These are phyloP conservation scores for Lentithecium fluviatile DNA, from an alignment of 495 filamentous ascomycete genomes.

Conservation along the genomic window DNA sequence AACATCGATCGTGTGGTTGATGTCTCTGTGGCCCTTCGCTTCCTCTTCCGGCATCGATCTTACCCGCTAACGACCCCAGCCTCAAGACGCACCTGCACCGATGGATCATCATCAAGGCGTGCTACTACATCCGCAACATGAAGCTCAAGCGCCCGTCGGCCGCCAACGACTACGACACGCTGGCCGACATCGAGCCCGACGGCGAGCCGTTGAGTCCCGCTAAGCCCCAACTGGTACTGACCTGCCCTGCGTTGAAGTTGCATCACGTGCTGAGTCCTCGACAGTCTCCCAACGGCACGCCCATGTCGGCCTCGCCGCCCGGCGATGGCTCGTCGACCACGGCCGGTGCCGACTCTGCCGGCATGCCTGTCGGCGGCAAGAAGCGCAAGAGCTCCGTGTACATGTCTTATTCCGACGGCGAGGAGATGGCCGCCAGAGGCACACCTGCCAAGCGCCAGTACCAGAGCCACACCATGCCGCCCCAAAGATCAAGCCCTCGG, in stretches of 20 bases:
- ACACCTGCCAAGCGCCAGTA: conserved; percentile 7
- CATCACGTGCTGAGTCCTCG: conserved; percentile 1
- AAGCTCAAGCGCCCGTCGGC: conserved; percentile 21
- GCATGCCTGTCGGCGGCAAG: not conserved
- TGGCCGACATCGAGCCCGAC: conserved; percentile 12
- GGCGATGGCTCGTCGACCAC: not conserved
- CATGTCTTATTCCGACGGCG: conserved; percentile 7
- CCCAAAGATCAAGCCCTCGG: conserved; percentile 12
- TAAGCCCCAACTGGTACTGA: conserved; percentile 22
- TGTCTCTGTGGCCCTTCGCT: no score
- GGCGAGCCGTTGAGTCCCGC: not conserved
- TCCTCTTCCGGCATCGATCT: not conserved
- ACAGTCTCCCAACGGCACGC: conserved; percentile 20
- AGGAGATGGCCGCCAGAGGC: not conserved
- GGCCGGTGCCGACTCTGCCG: not conserved
- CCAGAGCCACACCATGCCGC: conserved; percentile 2
- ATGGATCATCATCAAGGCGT: conserved; percentile 34
- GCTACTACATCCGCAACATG: conserved; percentile 33
- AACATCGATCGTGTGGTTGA: no score
- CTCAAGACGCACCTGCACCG: conserved; percentile 28
- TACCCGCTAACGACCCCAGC: no score
- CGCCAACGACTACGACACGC: conserved; percentile 2
- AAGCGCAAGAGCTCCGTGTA: conserved; percentile 11
- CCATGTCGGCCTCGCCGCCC: conserved; percentile 3
- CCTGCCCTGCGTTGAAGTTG: not conserved